A percentile compares a stretch with the other conserved stretches of the same genome.
Conservation (phyloP, 2,329 filamentous ascomycete genomes). For the Graphiopsis chlorocephala region DNA sequence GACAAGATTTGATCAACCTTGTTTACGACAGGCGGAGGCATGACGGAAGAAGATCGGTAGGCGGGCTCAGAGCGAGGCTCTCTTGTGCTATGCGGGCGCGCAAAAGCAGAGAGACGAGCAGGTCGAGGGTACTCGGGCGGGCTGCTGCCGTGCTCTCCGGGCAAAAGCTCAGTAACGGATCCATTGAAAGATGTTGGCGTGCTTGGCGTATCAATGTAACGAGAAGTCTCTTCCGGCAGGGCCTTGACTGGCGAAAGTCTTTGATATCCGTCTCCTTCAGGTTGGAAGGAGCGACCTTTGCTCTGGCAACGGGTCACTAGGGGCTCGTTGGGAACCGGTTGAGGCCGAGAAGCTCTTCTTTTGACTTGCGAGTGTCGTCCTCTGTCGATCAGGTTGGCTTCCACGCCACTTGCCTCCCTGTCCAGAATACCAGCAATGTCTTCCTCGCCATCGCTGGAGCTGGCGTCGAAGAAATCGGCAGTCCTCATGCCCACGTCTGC, state of each 20-base stretch:
- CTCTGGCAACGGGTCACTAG: conserved; percentile 24
- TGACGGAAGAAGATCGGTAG: conserved; percentile 16
- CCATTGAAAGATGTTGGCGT: conserved; percentile 28
- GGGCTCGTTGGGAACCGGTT: conserved; percentile 19
- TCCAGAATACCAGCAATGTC: conserved; percentile 3
- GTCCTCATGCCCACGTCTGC: conserved; percentile 30
- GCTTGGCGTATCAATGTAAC: conserved; percentile 10
- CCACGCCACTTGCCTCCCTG: conserved; percentile 17
- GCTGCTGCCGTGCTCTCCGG: conserved; percentile 18
- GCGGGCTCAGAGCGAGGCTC: conserved; percentile 13
- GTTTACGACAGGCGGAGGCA: conserved; percentile 12
- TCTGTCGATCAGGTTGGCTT: conserved; percentile 14
- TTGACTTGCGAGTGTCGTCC: conserved; percentile 23
- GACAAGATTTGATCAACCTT: conserved; percentile 29
- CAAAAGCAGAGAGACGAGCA: conserved; percentile 11
- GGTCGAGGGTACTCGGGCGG: conserved; percentile 21
- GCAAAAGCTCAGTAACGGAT: conserved; percentile 29
- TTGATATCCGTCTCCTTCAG: conserved; percentile 26
- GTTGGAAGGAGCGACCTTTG: conserved; percentile 4
- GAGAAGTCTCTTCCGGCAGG: not conserved
- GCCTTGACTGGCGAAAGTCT: conserved; percentile 22
- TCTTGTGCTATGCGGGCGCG: conserved; percentile 8
- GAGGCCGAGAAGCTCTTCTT: conserved; percentile 18
- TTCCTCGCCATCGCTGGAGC: conserved; percentile 17
- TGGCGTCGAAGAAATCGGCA: conserved; percentile 38